Evolutionary conservation across 1,284 basidiomycete species (phyloP), one percentile per base, ranked within the genome.

Genomic region (Leccinum holopus): DNA sequence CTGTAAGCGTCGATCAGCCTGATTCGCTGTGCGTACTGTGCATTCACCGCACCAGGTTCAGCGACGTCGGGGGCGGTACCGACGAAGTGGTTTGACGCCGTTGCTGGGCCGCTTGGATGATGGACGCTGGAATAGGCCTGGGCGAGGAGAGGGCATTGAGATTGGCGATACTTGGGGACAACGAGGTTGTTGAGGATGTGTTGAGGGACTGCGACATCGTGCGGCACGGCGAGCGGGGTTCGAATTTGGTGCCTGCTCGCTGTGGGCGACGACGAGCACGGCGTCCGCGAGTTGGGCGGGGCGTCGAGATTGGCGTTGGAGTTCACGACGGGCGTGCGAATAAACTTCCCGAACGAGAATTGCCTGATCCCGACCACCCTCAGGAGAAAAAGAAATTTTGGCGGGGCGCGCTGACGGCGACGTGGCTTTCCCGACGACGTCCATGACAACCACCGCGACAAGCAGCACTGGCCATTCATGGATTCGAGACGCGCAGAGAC

Each of bases 401-500:
- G 62, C 60, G 55, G 69, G 62, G 28, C 51, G 51, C 51, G 21
- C 8, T 52, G 51, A 30, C 56, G 63, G 28, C 56, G 70, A 57
- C 67, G 62, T 37, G 58, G 39, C 57, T 57, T 55, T 41, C 33
- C n/a, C 41, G 32, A 52, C 49, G 54, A 55, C 8, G 65, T 74
- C 68, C 72, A 76, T 76, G 75, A 71, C 69, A 49, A 49, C 44
- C 72, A 76, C 72, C 64, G 75, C 69, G 64, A 72, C 66, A 65
- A 63, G 63, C 57, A 56, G 63, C 60, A 21, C 5, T 18, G 39
- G 60, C 55, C 61, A 63, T 54, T 39, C 65, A 87, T 87, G 85
- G 84, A 85, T 70, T 74, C 80, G 64, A 79, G 78, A 75, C 81
- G 85, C 80, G 80, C 81, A 76, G 78, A 84, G 76, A 87, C 84